Evolutionary conservation across 1,284 basidiomycete species (phyloP).

Genomic region (Trichosporon sp.): DNA sequence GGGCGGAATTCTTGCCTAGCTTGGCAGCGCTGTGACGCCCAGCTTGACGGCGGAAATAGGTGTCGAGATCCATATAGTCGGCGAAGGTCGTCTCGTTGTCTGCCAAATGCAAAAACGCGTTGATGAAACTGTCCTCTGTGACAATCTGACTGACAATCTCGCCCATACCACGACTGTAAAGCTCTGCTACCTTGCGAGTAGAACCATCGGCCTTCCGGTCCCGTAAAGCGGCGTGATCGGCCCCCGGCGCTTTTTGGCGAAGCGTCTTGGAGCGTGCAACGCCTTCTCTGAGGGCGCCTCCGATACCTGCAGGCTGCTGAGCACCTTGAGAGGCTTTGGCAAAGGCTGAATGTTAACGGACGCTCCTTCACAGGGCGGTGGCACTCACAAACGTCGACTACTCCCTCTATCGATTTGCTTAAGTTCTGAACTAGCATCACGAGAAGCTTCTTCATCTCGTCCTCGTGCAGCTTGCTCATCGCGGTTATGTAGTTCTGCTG

Average conservation of each 20-base stretch:
- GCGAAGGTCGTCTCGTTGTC: constrained; percentile 87
- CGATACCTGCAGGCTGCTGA: constrained; percentile 8
- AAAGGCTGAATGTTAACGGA: constrained; percentile 11
- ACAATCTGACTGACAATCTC: constrained; percentile 72
- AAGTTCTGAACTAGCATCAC: constrained; percentile 59
- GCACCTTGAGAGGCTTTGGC: constrained; percentile 4
- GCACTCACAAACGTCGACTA: constrained; percentile 33
- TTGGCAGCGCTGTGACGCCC: constrained; percentile 55
- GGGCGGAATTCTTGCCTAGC: constrained; percentile 60
- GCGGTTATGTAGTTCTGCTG: constrained; percentile 79
- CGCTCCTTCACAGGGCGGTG: neutral
- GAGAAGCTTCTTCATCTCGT: constrained; percentile 73
- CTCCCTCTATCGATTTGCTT: constrained; percentile 54
- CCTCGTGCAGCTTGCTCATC: constrained; percentile 70
- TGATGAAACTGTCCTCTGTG: constrained; percentile 81
- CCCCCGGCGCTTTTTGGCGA: neutral
- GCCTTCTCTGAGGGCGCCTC: constrained; percentile 13
- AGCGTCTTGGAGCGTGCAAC: constrained; percentile 72
- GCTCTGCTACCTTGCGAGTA: constrained; percentile 46
- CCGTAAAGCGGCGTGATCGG: neutral
- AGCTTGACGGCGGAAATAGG: constrained; percentile 88
- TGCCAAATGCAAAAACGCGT: constrained; percentile 86
- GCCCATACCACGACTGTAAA: constrained; percentile 68
- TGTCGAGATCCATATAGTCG: constrained; percentile 90
- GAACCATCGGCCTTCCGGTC: constrained; percentile 11